A percentile compares a stretch with the other conserved stretches of the same genome.
Conservation (phyloP, 192 early-diverging fungal species). For the Rhizophagus sp. region DNA sequence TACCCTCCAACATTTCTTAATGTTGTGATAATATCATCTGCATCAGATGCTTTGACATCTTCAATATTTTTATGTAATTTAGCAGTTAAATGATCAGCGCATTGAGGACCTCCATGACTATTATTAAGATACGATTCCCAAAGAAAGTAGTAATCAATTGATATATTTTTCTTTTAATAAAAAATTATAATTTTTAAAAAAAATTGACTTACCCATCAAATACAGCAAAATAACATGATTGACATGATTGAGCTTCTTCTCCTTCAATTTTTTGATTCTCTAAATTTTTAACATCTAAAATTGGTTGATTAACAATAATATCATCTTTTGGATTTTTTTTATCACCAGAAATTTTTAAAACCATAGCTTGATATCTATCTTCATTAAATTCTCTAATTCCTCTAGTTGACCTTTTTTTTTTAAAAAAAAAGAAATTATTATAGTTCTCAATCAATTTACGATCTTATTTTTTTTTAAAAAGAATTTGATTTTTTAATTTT, state of each 20-base stretch:
- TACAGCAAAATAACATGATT: conserved; percentile 55
- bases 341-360: conserved; percentile 35
- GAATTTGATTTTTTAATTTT: too few species aligned
- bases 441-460: too few species aligned
- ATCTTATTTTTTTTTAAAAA: too few species aligned
- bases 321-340: not conserved
- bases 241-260: conserved; percentile 31
- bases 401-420: conserved; percentile 43
- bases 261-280: not conserved
- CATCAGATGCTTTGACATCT: conserved; percentile 28
- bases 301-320: conserved; percentile 20
- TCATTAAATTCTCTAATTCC: conserved; percentile 58
- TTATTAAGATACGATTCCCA: too few species aligned
- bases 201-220: conserved; percentile 54
- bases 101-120: conserved; percentile 49
- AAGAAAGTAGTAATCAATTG: not conserved
- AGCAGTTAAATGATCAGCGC: conserved; percentile 46
- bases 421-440: too few species aligned
- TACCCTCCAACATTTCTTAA: conserved; percentile 31
- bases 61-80: conserved; percentile 57
- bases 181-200: not conserved
- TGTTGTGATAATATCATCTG: not conserved
- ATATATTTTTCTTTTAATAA: not conserved
- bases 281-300: conserved; percentile 2
- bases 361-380: conserved; percentile 51